Base-by-base conservation (phyloP, 306 rosid genomes). In the Quercus gilva region DNA sequence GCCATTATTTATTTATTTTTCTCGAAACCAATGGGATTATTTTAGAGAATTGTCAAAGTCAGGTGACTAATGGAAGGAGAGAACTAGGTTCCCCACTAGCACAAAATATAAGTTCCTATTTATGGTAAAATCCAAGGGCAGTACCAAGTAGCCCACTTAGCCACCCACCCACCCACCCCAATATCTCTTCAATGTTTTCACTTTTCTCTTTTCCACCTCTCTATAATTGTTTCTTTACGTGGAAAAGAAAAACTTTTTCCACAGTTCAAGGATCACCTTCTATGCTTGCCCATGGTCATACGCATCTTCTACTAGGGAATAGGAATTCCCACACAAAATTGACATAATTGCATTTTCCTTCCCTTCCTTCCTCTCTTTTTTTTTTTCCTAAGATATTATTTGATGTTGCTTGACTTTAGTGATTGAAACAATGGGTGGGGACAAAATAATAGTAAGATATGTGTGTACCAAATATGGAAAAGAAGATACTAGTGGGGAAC, bases 221-320 rank as follows among this genome's bases (percentile, higher is more conserved):
- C 86, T 78, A 87, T 87, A 18, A 76, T 82, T 74, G 73, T 83
- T 70, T 71, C 84, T 82, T 89, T 91, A 67, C 65, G 80, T 82
- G 87, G 87, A 80, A 92, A 92, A 85, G 91, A 84, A 85, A 86
- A 79, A 80, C 92, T 86, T 91, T 88, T 88, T 83, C 97, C 94
- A 92, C 90, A 87, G 92, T 90, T 75, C 73, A 74, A 45, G 95
- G 94, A 94, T 89, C 87, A 80, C 70, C 82, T 81, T 84, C 59
- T 56, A 21, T 72, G 83, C 73, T 88, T 78, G 79, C 78, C 68
- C 85, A 68, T 56, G 52, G 72, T 78, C 81, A 80, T 80, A 88
- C 89, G 88, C 88, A 87, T 79, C 82, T 73, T 82, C 85, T 82
- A 74, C 88, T 51, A 51, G 55, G 73, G 86, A 91, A 91, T 87